phyloP scores from a whole-genome alignment of 2,329 filamentous ascomycete species.

The Hypocreales sp. region DNA sequence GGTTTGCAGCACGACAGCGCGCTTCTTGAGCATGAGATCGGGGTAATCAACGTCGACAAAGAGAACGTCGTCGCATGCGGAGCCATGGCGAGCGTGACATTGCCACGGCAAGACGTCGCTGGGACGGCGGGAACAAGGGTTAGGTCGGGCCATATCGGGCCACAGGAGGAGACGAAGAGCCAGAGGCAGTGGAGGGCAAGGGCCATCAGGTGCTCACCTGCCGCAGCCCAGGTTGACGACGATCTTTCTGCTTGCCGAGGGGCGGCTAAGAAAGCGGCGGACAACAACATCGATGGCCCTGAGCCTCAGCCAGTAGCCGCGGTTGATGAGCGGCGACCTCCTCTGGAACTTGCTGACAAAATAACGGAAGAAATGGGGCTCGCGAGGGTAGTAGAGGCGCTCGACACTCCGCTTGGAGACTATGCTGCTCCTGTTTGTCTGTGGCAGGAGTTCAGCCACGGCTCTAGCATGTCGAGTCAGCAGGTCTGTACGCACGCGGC shows the following conservation, averaged over 20 bases:
- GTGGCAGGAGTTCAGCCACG: not conserved
- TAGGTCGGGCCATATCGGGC: too few relatives aligned
- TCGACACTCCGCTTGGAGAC: conserved; percentile 91
- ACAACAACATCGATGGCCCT: conserved; percentile 66
- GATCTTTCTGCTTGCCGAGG: conserved; percentile 44
- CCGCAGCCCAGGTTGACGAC: conserved; percentile 80
- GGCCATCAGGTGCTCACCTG: too few relatives aligned
- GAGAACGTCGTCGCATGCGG: conserved; percentile 37
- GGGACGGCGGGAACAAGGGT: not conserved
- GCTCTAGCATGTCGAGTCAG: too few relatives aligned
- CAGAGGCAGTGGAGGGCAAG: too few relatives aligned
- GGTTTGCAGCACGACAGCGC: conserved; percentile 47
- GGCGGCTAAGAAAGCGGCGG: conserved; percentile 49
- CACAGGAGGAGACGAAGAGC: too few relatives aligned
- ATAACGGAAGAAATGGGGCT: conserved; percentile 73
- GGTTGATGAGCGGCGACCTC: conserved; percentile 76
- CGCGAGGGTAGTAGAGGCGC: conserved; percentile 60
- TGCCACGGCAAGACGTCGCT: conserved; percentile 84
- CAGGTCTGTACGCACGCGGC: too few relatives aligned
- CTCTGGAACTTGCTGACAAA: conserved; percentile 77
- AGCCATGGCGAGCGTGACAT: conserved; percentile 51
- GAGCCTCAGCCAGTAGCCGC: conserved; percentile 78
- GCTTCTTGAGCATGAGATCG: conserved; percentile 62
- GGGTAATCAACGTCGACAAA: conserved; percentile 85
- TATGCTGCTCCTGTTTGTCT: conserved; percentile 87